Base-by-base conservation (phyloP, 2,329 filamentous ascomycete species). In the Biscogniauxia sp. region DNA sequence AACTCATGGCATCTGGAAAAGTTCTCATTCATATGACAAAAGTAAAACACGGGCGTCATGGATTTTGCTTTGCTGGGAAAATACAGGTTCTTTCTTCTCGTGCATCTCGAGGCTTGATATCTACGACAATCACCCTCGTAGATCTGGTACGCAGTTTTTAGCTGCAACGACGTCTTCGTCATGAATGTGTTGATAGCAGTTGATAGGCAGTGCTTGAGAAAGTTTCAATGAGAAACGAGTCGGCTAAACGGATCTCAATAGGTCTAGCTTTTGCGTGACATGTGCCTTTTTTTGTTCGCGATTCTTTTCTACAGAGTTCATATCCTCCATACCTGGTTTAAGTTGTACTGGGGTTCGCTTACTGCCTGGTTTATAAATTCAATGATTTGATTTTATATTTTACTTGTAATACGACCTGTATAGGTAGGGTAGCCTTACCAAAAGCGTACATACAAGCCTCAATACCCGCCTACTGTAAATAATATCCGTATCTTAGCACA, bases 41-140 rank as follows among this genome's bases (percentile, higher is more conserved):
- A 52, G 11, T 23, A 49, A 56, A 20, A 23, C 17, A 20, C 28
- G 32, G 65, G 65, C 66, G 65, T 67, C 64, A 66, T 59, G 61
- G 65, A 57, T 63, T 64, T 56, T 66, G 62, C 61, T 66, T 67
- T 67, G 61, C 62, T 62, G 61, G 65, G 62, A 61, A 61, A 57
- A 60, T 50, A 50, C 56, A 52, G 55, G 57, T 60, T 56, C 54
- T 55, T 54, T 49, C 37, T 59, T 58, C 52, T 58, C 20, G 45
- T 45, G 51, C 28, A 50, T 56, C n/a, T 53, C 28, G 23, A 56
- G 45, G 57, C 26, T 37, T 11, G 41, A 41, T 25, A 15, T 28
- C 51, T 32, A 19, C 5, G 28, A 15, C 25, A 11, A 17, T 49
- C 45, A 52, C 56, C 20, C 37, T 50, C 54, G 54, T 19, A 26